phyloP scores from a whole-genome alignment of 2,329 filamentous ascomycete species.

The Phaeosphaeria sp. region DNA sequence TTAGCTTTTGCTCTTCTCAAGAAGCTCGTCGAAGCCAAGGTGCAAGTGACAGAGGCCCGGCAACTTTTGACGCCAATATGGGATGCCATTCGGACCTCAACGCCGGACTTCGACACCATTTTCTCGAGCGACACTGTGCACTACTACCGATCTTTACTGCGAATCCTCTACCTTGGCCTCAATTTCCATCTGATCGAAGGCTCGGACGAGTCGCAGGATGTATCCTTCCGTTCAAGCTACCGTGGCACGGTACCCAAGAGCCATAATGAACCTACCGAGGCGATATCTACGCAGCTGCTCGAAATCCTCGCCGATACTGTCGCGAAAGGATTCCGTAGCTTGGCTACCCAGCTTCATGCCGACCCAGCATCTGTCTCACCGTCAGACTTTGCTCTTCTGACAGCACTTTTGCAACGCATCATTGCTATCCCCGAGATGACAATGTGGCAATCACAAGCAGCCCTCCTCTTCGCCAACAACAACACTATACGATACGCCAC shows the following conservation, averaged over 20 bases:
- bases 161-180: constrained; percentile 83
- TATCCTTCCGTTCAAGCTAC: constrained; percentile 44
- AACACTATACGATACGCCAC: constrained; percentile 81
- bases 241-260: constrained; percentile 41
- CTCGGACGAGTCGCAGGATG: constrained; percentile 35
- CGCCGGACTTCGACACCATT: constrained; percentile 66
- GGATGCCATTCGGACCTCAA: constrained; percentile 63
- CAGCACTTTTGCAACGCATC: constrained; percentile 84
- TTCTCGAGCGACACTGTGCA: constrained; percentile 63
- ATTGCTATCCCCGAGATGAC: constrained; percentile 78
- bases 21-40: constrained; percentile 69
- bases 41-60: constrained; percentile 59
- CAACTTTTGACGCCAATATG: constrained; percentile 65
- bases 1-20: constrained; percentile 84
- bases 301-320: constrained; percentile 83
- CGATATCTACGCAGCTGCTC: constrained; percentile 60
- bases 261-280: constrained; percentile 51
- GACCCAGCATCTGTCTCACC: constrained; percentile 69
- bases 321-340: constrained; percentile 78
- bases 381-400: constrained; percentile 85
- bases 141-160: constrained; percentile 85
- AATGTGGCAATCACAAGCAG: constrained; percentile 62
- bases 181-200: constrained; percentile 63
- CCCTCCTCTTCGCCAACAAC: constrained; percentile 61
- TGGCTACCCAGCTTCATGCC: constrained; percentile 84